phyloP scores from a whole-genome alignment of 441 rosid genomes.

The Mallotus japonicus region DNA sequence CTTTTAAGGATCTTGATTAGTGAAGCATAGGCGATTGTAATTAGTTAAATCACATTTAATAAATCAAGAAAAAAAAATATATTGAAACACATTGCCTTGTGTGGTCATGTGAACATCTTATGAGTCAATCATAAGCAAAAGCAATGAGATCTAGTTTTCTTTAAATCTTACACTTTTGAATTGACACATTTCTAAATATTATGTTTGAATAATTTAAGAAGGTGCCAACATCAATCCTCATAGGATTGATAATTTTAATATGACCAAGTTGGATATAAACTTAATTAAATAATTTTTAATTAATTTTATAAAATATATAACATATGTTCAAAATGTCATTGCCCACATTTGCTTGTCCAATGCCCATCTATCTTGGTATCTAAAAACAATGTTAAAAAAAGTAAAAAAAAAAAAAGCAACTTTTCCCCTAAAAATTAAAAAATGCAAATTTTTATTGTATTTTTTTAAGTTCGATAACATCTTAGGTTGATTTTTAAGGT shows the following conservation, averaged over 20 bases:
- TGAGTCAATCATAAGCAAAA: slow-evolving; percentile 18
- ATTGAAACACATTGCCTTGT: not conserved
- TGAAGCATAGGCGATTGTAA: not conserved
- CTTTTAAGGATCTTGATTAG: not conserved
- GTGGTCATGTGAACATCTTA: slow-evolving; percentile 16
- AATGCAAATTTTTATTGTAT: not conserved
- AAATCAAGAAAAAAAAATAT: no score
- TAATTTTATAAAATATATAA: not conserved
- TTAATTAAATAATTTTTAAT: slow-evolving; percentile 3
- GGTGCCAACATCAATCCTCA: slow-evolving; percentile 26
- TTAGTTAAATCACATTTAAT: not conserved
- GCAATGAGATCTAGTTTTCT: not conserved
- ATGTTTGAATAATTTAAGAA: not conserved
- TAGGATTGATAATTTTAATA: slow-evolving; percentile 10
- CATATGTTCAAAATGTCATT: not conserved
- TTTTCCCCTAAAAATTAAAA: no score
- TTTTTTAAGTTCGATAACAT: not conserved
- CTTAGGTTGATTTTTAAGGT: slow-evolving; percentile 8
- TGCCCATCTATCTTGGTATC: slow-evolving; percentile 2
- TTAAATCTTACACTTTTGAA: not conserved
- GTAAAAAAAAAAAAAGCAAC: no score
- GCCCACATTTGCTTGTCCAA: slow-evolving; percentile 18
- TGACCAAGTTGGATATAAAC: slow-evolving; percentile 21
- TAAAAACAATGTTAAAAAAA: not conserved
- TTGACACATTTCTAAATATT: not conserved